Evolutionary conservation across 768 basidiomycete species (phyloP), one percentile per base, ranked within the genome.

Genomic region (Antrodiella citrinella): DNA sequence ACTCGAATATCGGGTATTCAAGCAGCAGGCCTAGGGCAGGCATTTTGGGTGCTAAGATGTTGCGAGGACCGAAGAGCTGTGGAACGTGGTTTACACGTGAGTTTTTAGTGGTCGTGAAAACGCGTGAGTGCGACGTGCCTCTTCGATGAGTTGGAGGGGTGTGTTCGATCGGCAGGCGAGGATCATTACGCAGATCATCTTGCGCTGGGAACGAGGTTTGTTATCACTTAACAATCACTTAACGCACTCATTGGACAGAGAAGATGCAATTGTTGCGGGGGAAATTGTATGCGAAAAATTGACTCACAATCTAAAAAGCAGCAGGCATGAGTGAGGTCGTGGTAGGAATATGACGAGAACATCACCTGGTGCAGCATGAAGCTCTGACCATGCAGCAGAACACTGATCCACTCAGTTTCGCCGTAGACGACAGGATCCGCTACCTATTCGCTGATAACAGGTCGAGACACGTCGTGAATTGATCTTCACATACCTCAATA

Each of bases 351-450:
- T 40, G 5, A 23, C 9, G 20, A 4, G 47, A n/a, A 39, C 69
- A 75, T 48, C 59, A 93, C 93, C 74, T 99, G 96, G 66, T 99
- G 95, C 48, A 99, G 69, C 96, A 99, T 98, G 66, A 99, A 99
- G 59, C 91, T 93, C 66, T 99, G 96, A 0, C 95, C 96, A 62
- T 98, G 92, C 64, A 96, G 86, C 52, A 87, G 72, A 18, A 98
- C 83, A 42, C 86, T 87, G 41, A 98, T 80, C 94, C 95, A 98
- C 62, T 99, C 95, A 1, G 88, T 94, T 35, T 83, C 84, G 19
- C 89, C 91, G 54, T 91, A 85, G 2, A 95, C 86, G 3, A 77
- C 80, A n/a, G 95, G 94, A 45, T 95, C 89, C 4, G 76, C 70
- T 41, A 94, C 71, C 90, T 92, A 26, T 15, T 15, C 52, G 15